phyloP scores from a whole-genome alignment of 1,284 basidiomycete genomes.

The Cutaneotrichosporon daszewskae region DNA sequence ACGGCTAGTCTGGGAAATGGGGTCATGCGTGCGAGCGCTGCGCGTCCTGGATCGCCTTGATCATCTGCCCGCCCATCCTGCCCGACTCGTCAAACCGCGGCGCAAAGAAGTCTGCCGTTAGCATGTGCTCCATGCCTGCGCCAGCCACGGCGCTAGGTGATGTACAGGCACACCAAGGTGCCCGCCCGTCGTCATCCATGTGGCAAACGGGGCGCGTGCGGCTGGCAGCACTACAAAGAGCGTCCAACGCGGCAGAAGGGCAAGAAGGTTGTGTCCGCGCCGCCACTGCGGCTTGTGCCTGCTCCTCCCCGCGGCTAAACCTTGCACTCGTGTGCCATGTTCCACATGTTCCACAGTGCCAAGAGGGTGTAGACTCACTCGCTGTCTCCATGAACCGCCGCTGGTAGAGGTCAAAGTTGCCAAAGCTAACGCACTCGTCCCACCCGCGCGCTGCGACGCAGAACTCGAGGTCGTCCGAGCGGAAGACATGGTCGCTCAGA shows the following conservation, averaged over 20 bases:
- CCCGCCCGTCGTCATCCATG: no score
- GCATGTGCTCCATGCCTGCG: no score
- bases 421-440: conserved; percentile 91
- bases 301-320: no score
- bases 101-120: conserved; percentile 64
- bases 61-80: conserved; percentile 80
- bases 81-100: conserved; percentile 80
- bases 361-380: conserved; percentile 31
- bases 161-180: no score
- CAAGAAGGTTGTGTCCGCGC: no score
- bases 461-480: conserved; percentile 88
- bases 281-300: no score
- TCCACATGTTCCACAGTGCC: not conserved
- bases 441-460: conserved; percentile 92
- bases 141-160: no score
- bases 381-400: conserved; percentile 75
- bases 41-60: conserved; percentile 64
- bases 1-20: no score
- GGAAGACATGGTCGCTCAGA: conserved; percentile 70
- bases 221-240: no score
- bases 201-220: no score
- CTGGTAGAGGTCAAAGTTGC: conserved; percentile 83
- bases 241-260: no score
- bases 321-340: no score
- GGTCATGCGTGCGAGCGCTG: conserved; percentile 11